phyloP scores from a whole-genome alignment of 2,329 filamentous ascomycete species.

The Geosmithia flava region DNA sequence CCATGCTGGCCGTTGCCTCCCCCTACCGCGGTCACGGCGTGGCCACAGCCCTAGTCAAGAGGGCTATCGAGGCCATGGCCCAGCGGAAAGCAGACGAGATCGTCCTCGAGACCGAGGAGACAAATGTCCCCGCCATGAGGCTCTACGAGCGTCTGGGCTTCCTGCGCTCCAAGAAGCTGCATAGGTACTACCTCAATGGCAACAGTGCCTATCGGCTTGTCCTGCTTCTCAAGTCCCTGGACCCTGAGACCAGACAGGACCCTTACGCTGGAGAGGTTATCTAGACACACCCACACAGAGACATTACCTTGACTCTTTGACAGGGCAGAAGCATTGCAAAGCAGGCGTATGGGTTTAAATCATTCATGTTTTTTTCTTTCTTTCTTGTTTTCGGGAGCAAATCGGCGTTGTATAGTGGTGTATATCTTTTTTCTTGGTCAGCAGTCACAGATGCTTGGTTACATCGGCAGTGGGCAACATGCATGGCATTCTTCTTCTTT shows the following conservation, averaged over 20 bases:
- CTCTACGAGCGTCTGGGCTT: constrained; percentile 92
- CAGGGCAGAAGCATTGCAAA: not conserved
- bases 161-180: constrained; percentile 78
- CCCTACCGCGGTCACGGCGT: constrained; percentile 75
- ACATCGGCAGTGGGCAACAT: too few relatives aligned
- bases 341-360: not conserved
- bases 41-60: constrained; percentile 76
- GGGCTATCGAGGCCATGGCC: constrained; percentile 85
- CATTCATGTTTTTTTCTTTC: not conserved
- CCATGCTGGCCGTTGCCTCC: constrained; percentile 89
- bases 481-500: too few relatives aligned
- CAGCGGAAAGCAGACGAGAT: constrained; percentile 80
- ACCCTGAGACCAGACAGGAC: constrained; percentile 24
- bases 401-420: too few relatives aligned
- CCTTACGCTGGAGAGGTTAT: constrained; percentile 18
- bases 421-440: too few relatives aligned
- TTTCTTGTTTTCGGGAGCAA: not conserved
- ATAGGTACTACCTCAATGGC: constrained; percentile 93
- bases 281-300: not conserved
- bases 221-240: constrained; percentile 55
- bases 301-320: not conserved
- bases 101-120: constrained; percentile 90
- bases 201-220: constrained; percentile 88
- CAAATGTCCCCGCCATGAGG: constrained; percentile 79
- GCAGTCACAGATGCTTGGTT: too few relatives aligned